Evolutionary conservation across 352 stramenopile species (phyloP), one percentile per base, ranked within the genome.

Genomic region (Globisporangium spiculum): DNA sequence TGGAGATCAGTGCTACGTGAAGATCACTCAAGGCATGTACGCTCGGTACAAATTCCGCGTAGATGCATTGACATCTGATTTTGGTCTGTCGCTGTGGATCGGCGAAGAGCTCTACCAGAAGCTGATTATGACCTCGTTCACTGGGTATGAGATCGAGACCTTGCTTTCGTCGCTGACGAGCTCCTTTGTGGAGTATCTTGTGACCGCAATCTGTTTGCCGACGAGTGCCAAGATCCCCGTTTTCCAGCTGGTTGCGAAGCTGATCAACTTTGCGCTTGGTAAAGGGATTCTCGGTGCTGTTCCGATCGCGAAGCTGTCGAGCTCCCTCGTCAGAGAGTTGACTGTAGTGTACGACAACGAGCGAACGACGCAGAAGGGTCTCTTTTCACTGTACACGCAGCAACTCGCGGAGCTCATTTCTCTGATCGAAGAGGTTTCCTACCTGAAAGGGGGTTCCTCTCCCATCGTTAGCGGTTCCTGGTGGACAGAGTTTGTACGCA

Each of bases 21-120:
- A 81, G 52, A 82, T 86, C 5, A 80, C 79, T 3, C 78, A 91
- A 46, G 83, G 79, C 8, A 66, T 77, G 16, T 94, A 92, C 54
- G 84, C 83, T 27, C 78, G 84, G 27, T 94, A 94, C 73, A 94
- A 94, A 66, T 89, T 94, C 69, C 83, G 83, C 57, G 86, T 92
- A 18, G 79, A 90, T 71, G 75, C 82, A 8, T 71, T 94, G 18
- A 89, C 82, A 9, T 69, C 78, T 24, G 78, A 91, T 65, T 91
- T 94, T 68, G 84, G 84, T 18, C 75, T 92, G n/a, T 81, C 83
- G 8, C 63, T 91, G 27, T 94, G 86, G 86, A 76, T 94, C 18
- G 78, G 71, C 20, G 83, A 92, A 50, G 80, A 91, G 41, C 65
- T 92, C 24, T 87, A 91, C 56, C 79, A 88, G 12, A 86, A 86